A percentile compares a stretch with the other conserved stretches of the same genome.
Conservation (phyloP, 257 asterid species). For the Solanum acaule region DNA sequence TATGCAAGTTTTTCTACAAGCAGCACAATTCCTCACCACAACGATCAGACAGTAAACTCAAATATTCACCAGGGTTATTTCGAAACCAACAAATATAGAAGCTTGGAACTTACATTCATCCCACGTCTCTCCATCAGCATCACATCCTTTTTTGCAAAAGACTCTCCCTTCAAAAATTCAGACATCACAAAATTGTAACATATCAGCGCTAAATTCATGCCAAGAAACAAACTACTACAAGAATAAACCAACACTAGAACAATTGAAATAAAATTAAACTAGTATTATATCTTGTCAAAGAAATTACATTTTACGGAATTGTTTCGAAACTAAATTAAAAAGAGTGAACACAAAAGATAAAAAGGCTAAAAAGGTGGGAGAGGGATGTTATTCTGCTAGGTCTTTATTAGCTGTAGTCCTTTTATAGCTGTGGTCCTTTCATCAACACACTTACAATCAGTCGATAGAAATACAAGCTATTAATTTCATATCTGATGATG, state of each 20-base stretch:
- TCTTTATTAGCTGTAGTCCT: neutral
- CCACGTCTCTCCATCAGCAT: conserved; percentile 82
- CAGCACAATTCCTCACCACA: neutral
- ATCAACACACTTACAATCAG: neutral
- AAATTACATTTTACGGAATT: neutral
- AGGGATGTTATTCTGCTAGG: neutral
- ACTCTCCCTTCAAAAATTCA: conserved; percentile 67
- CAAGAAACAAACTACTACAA: neutral
- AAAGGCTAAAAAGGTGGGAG: neutral
- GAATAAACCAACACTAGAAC: neutral
- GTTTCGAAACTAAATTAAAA: neutral
- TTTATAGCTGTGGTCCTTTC: neutral
- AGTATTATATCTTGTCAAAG: neutral
- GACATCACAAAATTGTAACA: neutral
- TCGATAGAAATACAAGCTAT: neutral
- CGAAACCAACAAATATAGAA: neutral
- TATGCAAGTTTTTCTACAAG: neutral
- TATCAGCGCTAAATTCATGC: neutral
- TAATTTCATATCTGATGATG: neutral
- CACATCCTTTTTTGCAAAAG: conserved; percentile 88
- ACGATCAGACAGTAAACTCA: neutral
- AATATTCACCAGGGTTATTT: neutral
- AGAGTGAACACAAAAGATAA: neutral
- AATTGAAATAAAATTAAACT: neutral
- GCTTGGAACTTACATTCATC: conserved; percentile 55